These are phyloP conservation scores for Sphagnum fallax DNA, from an alignment of 228 moss, liverwort and hornwort genomes.

Conservation along the genomic window DNA sequence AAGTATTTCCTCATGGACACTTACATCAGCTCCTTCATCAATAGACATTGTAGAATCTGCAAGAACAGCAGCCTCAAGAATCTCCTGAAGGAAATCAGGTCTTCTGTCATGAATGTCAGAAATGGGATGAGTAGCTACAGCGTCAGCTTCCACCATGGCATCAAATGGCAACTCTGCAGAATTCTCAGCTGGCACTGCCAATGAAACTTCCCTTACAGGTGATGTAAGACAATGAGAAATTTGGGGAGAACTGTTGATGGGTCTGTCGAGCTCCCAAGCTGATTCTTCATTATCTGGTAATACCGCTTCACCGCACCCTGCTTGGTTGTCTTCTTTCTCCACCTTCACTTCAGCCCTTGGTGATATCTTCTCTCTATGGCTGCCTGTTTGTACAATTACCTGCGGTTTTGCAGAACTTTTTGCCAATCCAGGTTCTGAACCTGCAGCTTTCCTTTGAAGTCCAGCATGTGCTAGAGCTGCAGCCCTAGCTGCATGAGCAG, in stretches of 20 bases:
- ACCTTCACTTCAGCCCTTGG: slow-evolving; percentile 46
- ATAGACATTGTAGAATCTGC: slow-evolving; percentile 61
- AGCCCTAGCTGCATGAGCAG: slow-evolving; percentile 60
- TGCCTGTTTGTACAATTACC: slow-evolving; percentile 38
- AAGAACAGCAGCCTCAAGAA: slow-evolving; percentile 48
- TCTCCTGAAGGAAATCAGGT: slow-evolving; percentile 52
- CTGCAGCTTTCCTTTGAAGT: slow-evolving; percentile 44
- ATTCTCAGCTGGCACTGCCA: slow-evolving; percentile 25
- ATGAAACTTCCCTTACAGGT: slow-evolving; percentile 48
- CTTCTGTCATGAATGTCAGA: slow-evolving; percentile 41
- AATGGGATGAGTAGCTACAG: slow-evolving; percentile 22
- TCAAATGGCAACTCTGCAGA: slow-evolving; percentile 19
- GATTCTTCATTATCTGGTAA: slow-evolving; percentile 82
- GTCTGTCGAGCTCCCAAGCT: slow-evolving; percentile 91
- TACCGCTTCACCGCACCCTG: slow-evolving; percentile 12
- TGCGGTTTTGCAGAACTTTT: slow-evolving; percentile 34
- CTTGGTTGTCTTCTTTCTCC: slow-evolving; percentile 42
- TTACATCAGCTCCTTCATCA: slow-evolving; percentile 55
- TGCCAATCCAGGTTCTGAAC: slow-evolving; percentile 22
- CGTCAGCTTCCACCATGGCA: slow-evolving; percentile 47
- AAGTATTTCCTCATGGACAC: slow-evolving; percentile 4
- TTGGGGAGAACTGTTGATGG: slow-evolving; percentile 92
- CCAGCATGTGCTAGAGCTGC: slow-evolving; percentile 51
- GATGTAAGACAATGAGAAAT: slow-evolving; percentile 72
- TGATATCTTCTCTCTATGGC: slow-evolving; percentile 28